Percentiles rank a stretch among this genome's conserved stretches.
Evolutionary conservation across 2,329 filamentous ascomycete genomes (phyloP).

Genomic region (Aspergillus uvarum): DNA sequence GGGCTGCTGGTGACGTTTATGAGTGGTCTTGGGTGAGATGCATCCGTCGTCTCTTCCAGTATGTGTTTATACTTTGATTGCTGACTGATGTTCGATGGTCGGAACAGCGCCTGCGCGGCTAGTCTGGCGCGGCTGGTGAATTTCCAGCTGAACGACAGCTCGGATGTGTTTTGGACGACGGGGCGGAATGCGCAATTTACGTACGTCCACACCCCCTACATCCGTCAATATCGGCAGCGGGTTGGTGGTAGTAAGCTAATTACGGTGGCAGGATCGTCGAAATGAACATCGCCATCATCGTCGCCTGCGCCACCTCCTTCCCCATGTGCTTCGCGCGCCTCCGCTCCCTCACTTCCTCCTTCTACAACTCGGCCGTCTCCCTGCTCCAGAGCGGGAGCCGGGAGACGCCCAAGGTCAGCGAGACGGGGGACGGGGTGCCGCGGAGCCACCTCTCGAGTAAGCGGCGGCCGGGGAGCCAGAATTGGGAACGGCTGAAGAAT

Average conservation of each 20-base stretch:
- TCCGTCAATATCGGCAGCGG: too few relatives aligned
- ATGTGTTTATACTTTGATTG: too few relatives aligned
- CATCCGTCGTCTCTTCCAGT: too few relatives aligned
- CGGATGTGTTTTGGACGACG: neutral
- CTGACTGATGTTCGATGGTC: too few relatives aligned
- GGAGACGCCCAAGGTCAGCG: neutral
- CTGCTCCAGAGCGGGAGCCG: neutral
- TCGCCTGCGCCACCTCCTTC: constrained; percentile 3
- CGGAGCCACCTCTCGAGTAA: neutral
- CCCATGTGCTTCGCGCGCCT: constrained; percentile 1
- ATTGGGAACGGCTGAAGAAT: neutral
- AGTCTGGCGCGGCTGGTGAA: constrained; percentile 4
- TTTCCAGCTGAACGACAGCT: neutral
- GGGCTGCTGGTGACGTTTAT: neutral
- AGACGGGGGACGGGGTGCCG: neutral
- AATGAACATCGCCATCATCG: constrained; percentile 5
- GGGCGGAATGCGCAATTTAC: constrained; percentile 2
- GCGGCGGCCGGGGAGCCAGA: neutral
- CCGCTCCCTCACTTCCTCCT: neutral
- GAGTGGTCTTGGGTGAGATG: neutral
- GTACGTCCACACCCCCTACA: neutral
- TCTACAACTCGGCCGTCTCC: neutral
- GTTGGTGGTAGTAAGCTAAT: too few relatives aligned
- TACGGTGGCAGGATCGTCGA: constrained; percentile 7
- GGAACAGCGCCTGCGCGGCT: neutral